phyloP scores from a whole-genome alignment of 768 basidiomycete species.

The Candolleomyces efflorescens region DNA sequence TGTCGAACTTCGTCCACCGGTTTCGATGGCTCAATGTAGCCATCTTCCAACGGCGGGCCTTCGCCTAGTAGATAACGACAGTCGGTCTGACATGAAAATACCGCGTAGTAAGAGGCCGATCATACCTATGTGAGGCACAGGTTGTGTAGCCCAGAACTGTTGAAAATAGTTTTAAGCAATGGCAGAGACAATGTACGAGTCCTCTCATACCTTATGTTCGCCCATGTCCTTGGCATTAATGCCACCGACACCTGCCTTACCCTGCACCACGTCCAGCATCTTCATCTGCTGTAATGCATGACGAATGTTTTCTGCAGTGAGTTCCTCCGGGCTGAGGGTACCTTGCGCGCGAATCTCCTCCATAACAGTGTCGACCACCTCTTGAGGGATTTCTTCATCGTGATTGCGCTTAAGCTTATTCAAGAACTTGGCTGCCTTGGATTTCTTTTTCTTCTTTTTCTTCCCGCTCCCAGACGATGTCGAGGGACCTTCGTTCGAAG shows the following conservation, averaged over 20 bases:
- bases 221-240: constrained; percentile 77
- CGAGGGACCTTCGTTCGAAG: not conserved
- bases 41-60: constrained; percentile 65
- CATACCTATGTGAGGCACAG: constrained; percentile 84
- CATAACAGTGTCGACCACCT: constrained; percentile 63
- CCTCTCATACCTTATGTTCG: constrained; percentile 71
- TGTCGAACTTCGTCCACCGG: constrained; percentile 77
- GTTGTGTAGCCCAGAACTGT: constrained; percentile 97
- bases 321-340: constrained; percentile 36
- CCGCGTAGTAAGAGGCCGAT: not conserved
- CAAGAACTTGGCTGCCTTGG: constrained; percentile 55
- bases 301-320: constrained; percentile 63
- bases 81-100: not conserved
- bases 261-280: constrained; percentile 81
- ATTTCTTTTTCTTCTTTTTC: constrained; percentile 90
- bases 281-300: constrained; percentile 73
- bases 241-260: constrained; percentile 73
- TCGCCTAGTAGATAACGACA: constrained; percentile 47
- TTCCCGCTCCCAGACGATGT: constrained; percentile 29
- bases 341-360: constrained; percentile 35
- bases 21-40: constrained; percentile 83
- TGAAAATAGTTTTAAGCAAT: too few relatives aligned
- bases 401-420: constrained; percentile 44
- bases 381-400: constrained; percentile 53
- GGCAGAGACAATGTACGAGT: constrained; percentile 5